Percentiles rank a stretch among this genome's conserved stretches.
phyloP scores from a whole-genome alignment of 2,329 filamentous ascomycete species.

The Trichophyton rubrum region DNA sequence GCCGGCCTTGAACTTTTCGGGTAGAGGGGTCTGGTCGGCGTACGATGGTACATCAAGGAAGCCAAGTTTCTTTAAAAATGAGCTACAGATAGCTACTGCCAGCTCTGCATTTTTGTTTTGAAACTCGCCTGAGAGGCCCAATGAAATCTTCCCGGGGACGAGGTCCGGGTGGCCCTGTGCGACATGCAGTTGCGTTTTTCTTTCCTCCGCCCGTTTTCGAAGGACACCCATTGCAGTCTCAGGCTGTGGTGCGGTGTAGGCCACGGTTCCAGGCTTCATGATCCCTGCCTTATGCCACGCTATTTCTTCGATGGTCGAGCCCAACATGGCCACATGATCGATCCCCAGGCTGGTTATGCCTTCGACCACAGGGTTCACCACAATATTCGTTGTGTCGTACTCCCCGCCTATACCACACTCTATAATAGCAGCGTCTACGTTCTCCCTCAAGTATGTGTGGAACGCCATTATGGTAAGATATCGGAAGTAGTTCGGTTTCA shows the following conservation, averaged over 20 bases:
- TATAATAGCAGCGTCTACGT: conserved; percentile 65
- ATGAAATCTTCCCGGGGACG: conserved; percentile 34
- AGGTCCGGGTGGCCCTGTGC: conserved; percentile 39
- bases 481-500: conserved; percentile 84
- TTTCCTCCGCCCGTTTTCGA: conserved; percentile 42
- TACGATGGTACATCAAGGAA: conserved; percentile 26
- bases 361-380: conserved; percentile 56
- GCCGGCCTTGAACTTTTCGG: conserved; percentile 50
- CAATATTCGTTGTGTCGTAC: conserved; percentile 81
- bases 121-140: conserved; percentile 50
- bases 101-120: conserved; percentile 52
- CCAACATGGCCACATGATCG: conserved; percentile 72
- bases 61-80: conserved; percentile 28
- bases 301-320: conserved; percentile 65
- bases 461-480: conserved; percentile 82
- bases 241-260: conserved; percentile 51
- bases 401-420: conserved; percentile 94
- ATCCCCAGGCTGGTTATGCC: conserved; percentile 73
- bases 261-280: conserved; percentile 54
- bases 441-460: conserved; percentile 65
- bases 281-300: conserved; percentile 90
- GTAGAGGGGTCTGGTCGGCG: conserved; percentile 36
- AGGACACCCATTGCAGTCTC: conserved; percentile 45
- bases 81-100: conserved; percentile 39
- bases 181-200: conserved; percentile 36